Percentiles rank a stretch among this genome's conserved stretches.
phyloP scores from a whole-genome alignment of 371 early-diverging fungal species.

The Mortierella sp. region DNA sequence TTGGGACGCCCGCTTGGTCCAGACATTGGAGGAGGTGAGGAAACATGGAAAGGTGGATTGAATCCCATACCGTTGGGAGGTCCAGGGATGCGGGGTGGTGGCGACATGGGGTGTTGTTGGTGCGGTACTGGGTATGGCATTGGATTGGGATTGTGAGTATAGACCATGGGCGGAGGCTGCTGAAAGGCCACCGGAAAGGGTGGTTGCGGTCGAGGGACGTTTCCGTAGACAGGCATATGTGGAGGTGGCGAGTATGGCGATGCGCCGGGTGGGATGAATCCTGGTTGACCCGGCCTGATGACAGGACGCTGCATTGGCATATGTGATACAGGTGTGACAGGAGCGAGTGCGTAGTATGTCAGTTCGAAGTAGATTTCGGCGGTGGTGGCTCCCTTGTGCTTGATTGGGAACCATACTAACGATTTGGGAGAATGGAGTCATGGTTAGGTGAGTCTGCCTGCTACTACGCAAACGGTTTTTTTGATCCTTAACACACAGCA shows the following conservation, averaged over 20 bases:
- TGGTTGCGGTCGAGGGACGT: conserved; percentile 21
- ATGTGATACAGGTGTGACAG: conserved; percentile 6
- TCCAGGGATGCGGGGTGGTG: not conserved
- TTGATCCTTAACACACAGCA: no score
- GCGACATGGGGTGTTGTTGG: conserved; percentile 11
- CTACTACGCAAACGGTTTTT: no score
- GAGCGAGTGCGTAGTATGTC: conserved; percentile 44
- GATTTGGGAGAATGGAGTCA: not conserved
- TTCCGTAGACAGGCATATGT: conserved; percentile 1
- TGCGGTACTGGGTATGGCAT: conserved; percentile 6
- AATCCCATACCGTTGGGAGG: conserved; percentile 6
- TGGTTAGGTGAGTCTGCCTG: no score
- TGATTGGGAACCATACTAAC: conserved; percentile 50
- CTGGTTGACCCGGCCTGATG: no score
- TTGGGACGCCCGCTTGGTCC: no score
- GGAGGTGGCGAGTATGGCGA: conserved; percentile 9
- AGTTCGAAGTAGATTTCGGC: conserved; percentile 51
- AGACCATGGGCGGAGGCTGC: conserved; percentile 13
- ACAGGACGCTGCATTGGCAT: conserved; percentile 12
- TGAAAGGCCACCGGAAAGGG: conserved; percentile 27
- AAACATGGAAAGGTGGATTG: not conserved
- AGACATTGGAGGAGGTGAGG: not conserved
- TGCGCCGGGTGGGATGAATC: conserved; percentile 12
- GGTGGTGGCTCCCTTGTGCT: conserved; percentile 27
- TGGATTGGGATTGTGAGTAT: not conserved